Conservation (phyloP, 495 filamentous ascomycete genomes). For the Astrothelium macrocarpum region DNA sequence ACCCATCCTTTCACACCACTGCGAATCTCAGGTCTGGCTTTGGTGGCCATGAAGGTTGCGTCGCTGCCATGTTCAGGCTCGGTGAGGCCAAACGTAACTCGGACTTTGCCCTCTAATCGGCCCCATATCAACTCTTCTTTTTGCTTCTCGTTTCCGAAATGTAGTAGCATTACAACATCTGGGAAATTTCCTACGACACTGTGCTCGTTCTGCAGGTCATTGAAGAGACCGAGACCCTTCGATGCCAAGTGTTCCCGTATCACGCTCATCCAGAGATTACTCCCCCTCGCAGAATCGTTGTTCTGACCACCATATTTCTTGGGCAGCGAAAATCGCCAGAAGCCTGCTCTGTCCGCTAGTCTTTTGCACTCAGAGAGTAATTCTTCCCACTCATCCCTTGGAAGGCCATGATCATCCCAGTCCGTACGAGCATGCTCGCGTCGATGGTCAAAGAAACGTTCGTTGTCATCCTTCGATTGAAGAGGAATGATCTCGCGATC, state of each 20-base stretch:
- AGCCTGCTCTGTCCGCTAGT: conserved; percentile 45
- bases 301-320: conserved; percentile 46
- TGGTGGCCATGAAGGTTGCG: conserved; percentile 48
- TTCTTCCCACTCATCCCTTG: conserved; percentile 46
- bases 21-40: conserved; percentile 30
- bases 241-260: conserved; percentile 48
- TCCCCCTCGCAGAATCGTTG: conserved; percentile 25
- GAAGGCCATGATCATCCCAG: conserved; percentile 45
- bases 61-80: conserved; percentile 53
- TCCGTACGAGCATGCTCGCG: conserved; percentile 48
- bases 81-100: conserved; percentile 50
- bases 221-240: conserved; percentile 48
- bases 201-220: conserved; percentile 54
- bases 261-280: conserved; percentile 51
- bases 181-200: conserved; percentile 51
- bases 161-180: conserved; percentile 46
- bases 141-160: conserved; percentile 45
- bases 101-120: conserved; percentile 39
- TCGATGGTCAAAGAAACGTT: conserved; percentile 53
- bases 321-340: conserved; percentile 48
- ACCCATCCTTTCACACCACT: conserved; percentile 37
- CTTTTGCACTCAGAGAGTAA: conserved; percentile 37
- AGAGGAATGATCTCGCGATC: conserved; percentile 42
- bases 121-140: conserved; percentile 41
- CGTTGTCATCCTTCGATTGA: conserved; percentile 42